Base-by-base conservation (phyloP, 768 basidiomycete species). In the Neoboletus brunneissimus region DNA sequence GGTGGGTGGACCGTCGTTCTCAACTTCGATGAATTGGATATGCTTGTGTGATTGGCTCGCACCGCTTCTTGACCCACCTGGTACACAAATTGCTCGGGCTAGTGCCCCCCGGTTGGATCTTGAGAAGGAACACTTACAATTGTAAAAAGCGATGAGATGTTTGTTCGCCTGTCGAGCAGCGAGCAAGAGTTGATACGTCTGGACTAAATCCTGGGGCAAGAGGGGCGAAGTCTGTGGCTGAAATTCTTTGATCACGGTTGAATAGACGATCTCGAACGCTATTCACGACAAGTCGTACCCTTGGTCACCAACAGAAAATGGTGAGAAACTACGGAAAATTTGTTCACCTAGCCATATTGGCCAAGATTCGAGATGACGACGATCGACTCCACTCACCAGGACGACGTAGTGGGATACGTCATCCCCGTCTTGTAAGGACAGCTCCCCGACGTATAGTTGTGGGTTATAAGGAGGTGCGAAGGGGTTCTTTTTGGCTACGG, bases 1-100 rank as follows among this genome's bases (percentile, higher is more conserved):
- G 25, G 94, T 78, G 0, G 94, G 94, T 15, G 90, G 88, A 2
- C 84, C 88, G 35, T 81, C 79, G 40, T 74, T 75, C 11, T 80
- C 80, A 18, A 83, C 66, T 34, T 91, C 87, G 34, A 95, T 72
- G 59, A 95, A 87, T 69, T 96, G 94, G n/a, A 95, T 61, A 67
- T 97, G 94, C 65, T 95, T 93, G 73, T 95, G 93, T 2, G 81
- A 77, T 73, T 97, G 94, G 67, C 91, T 94, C 12, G 94, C 93
- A 27, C 94, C 94, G 55, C 89, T 91, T 52, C 78, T 76, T 29
- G 83, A 77, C 7, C 91, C 91, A 62, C 89, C 90, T 91, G 43
- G 27, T 35, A 16, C 22, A 9, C 16, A n/a, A 16, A 15, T 53
- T 40, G 45, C 20, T 55, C n/a, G 23, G 27, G 25, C 7, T 12